Base-by-base conservation (phyloP, 2,329 filamentous ascomycete species). In the Cordyceps militaris region DNA sequence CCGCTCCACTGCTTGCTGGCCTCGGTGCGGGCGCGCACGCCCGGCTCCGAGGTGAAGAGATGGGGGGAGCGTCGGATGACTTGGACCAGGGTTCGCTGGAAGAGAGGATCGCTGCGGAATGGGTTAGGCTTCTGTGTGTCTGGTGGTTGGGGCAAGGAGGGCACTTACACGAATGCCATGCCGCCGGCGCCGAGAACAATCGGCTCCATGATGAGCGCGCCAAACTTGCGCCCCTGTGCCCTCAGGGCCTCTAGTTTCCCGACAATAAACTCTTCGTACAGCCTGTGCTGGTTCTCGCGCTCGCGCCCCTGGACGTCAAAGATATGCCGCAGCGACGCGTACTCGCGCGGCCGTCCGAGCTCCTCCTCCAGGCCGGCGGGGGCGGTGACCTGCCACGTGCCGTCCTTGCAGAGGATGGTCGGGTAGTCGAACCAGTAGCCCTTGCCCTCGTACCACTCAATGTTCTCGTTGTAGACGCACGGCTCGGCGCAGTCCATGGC, bases 401-500 rank as follows among this genome's bases (percentile, higher is more conserved):
- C 89, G 1, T 81, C 69, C 16, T 76, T 74, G 74, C 89, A 85
- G 64, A 85, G 81, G 4, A 94, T 81, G 1, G 79, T 81, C 0
- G 90, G 91, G 59, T 87, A 91, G 61, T 91, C 87, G 56, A 94
- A 86, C 91, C 91, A 95, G 66, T 84, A 80, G 0, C 91, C 90
- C 49, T 84, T 84, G 0, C 88, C 89, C 60, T 83, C 75, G 66
- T 95, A 95, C 90, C 90, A 95, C 66, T 94, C 89, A 0, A 92
- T 87, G 67, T 90, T 90, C 64, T 90, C 82, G 65, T 95, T 95
- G 69, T 80, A 95, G 0, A 82, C 81, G 34, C 82, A 86, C 0
- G 90, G 89, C 66, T 94, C 89, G 0, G 88, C 84, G 55, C 85
- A 88, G 68, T 94, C 89, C 91, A 95, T 94, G 0, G 88, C 89